Evolutionary conservation across 345 rosid species (phyloP), one percentile per base, ranked within the genome.

Genomic region (Citrus unshiu): DNA sequence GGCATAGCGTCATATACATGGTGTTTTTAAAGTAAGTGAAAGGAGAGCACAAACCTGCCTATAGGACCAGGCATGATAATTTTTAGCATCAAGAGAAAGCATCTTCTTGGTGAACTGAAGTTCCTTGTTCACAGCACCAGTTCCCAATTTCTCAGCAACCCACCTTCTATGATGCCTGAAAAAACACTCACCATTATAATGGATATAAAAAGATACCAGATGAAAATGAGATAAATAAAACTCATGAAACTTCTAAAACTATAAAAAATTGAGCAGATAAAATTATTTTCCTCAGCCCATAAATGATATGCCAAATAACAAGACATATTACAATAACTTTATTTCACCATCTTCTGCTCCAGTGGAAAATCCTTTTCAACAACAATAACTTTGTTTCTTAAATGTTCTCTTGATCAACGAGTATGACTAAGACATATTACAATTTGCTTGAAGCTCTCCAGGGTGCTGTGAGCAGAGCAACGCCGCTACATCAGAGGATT

Each of bases 11-110:
- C 39, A 37, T 29, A 49, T 27, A 76, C 34, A 73, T 69, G 64
- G 22, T 24, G 60, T 65, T 40, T 40, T 9, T 9, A 58, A 29
- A 46, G 21, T 32, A 27, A 60, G 24, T 27, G 64, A 70, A 21
- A 60, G 12, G 54, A 68, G 29, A 72, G 4, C 14, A 84, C 91
- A 79, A 74, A 94, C 98, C 98, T 94, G 98, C 80, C 98, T 90
- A 87, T 94, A 93, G 62, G 98, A 96, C 98, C 99, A 93, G 72
- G 95, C 97, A 80, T 90, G 98, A 83, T 96, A 96, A 74, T 96
- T 89, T 81, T 93, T 96, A 75, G 97, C 92, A 84, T 94, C 99
- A 67, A 77, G 35, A 39, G 82, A 83, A 69, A 94, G 90, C 51
- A 94, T 88, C 72, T 82, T 84, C 88, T 78, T 79, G 6, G 90